Percentiles rank a stretch among this genome's conserved stretches.
These are phyloP conservation scores for Yamadazyma paraphyllophila DNA, from an alignment of 805 yeast species.

Conservation along the genomic window DNA sequence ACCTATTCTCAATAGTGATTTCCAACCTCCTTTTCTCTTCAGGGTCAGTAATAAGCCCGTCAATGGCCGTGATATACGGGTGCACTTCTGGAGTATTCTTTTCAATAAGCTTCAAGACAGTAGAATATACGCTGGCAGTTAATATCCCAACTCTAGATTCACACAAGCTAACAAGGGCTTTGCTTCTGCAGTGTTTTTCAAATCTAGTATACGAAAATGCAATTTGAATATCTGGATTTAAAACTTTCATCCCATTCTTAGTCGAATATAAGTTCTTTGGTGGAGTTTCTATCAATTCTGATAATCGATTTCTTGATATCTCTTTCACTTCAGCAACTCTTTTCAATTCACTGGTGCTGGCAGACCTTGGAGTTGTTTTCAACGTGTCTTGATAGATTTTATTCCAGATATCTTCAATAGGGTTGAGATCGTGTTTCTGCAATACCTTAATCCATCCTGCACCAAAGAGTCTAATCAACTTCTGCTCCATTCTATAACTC, in stretches of 20 bases:
- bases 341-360: slow-evolving; percentile 40
- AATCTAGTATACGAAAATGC: slow-evolving; percentile 65
- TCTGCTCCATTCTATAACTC: slow-evolving; percentile 9
- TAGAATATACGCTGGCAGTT: slow-evolving; percentile 61
- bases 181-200: slow-evolving; percentile 62
- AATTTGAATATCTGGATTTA: slow-evolving; percentile 51
- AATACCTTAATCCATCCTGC: slow-evolving; percentile 39
- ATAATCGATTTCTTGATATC: slow-evolving; percentile 40
- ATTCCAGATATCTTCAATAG: slow-evolving; percentile 40
- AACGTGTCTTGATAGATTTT: slow-evolving; percentile 34
- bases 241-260: slow-evolving; percentile 35
- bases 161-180: slow-evolving; percentile 61
- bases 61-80: slow-evolving; percentile 42
- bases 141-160: slow-evolving; percentile 67
- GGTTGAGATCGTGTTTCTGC: slow-evolving; percentile 30
- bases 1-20: slow-evolving; percentile 29
- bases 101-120: slow-evolving; percentile 59
- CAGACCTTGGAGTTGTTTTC: slow-evolving; percentile 33
- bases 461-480: slow-evolving; percentile 23
- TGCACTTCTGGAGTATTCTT: slow-evolving; percentile 44
- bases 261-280: slow-evolving; percentile 27
- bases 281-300: slow-evolving; percentile 29
- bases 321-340: slow-evolving; percentile 60
- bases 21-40: slow-evolving; percentile 31
- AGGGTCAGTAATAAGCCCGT: slow-evolving; percentile 52